These are phyloP conservation scores for Aspergillus persii DNA, from an alignment of 2,329 filamentous ascomycete genomes.

Conservation along the genomic window DNA sequence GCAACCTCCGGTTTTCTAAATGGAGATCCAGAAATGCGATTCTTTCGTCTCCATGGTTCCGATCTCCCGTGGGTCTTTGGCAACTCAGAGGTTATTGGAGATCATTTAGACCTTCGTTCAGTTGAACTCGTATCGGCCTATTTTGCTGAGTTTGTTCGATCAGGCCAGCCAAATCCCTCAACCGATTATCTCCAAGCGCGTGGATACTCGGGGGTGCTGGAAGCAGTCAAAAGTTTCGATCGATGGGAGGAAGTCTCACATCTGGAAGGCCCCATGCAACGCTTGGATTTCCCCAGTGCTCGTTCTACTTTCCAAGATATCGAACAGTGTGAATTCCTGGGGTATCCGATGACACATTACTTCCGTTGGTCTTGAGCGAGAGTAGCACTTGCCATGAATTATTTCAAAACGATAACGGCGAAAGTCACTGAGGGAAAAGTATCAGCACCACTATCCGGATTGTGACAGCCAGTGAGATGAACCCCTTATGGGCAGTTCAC, in stretches of 20 bases:
- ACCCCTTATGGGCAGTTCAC: too few relatives aligned
- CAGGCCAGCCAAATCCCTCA: slow-evolving; percentile 52
- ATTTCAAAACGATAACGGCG: not conserved
- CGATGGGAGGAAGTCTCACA: slow-evolving; percentile 10
- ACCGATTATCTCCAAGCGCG: slow-evolving; percentile 45
- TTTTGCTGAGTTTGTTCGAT: slow-evolving; percentile 53
- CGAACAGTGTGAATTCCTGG: slow-evolving; percentile 51
- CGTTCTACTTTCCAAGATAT: slow-evolving; percentile 47
- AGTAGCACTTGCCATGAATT: not conserved
- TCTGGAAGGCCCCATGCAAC: slow-evolving; percentile 36
- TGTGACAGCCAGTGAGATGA: not conserved
- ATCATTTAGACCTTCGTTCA: slow-evolving; percentile 50
- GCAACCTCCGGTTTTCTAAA: slow-evolving; percentile 36
- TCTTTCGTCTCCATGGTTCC: slow-evolving; percentile 54
- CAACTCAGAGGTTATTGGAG: slow-evolving; percentile 49
- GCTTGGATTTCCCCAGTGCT: slow-evolving; percentile 49
- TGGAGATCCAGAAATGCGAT: slow-evolving; percentile 51
- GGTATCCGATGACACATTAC: slow-evolving; percentile 40
- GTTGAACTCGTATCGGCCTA: slow-evolving; percentile 48
- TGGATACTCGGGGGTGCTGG: slow-evolving; percentile 45
- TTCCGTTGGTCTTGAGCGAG: not conserved
- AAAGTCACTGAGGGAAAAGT: not conserved
- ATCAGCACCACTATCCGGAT: not conserved
- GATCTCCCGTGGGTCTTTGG: slow-evolving; percentile 56
- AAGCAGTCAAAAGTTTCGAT: slow-evolving; percentile 40